phyloP scores from a whole-genome alignment of 2,329 filamentous ascomycete genomes.

The Penicillium sp. region DNA sequence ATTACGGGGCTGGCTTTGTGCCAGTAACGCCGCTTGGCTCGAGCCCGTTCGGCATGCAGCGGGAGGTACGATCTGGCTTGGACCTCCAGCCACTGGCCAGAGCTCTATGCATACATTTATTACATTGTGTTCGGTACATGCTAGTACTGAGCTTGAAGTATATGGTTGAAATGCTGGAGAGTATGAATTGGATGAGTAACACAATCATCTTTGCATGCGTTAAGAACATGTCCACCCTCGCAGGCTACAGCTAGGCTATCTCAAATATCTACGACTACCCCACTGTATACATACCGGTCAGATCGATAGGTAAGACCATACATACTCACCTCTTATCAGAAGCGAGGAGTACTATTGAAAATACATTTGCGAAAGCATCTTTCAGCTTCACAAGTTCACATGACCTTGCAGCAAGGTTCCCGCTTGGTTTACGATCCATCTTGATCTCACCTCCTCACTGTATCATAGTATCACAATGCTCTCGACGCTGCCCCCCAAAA shows the following conservation, averaged over 20 bases:
- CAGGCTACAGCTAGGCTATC: neutral
- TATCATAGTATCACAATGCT: neutral
- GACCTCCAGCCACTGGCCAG: slow-evolving; percentile 1
- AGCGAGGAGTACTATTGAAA: neutral
- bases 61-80: slow-evolving; percentile 4
- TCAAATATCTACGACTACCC: neutral
- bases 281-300: neutral
- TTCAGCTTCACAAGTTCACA: neutral
- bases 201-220: neutral
- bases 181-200: neutral
- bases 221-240: neutral
- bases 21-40: slow-evolving; percentile 4
- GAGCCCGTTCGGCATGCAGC: slow-evolving; percentile 3
- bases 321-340: neutral
- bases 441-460: neutral
- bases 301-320: neutral
- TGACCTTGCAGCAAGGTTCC: neutral
- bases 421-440: neutral
- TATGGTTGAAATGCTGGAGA: neutral
- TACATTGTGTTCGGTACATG: neutral
- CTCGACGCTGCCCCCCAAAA: neutral
- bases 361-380: too few relatives aligned
- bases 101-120: neutral
- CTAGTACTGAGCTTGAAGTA: neutral
- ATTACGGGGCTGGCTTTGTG: neutral